phyloP scores from a whole-genome alignment of 805 yeast genomes.

The Torulaspora microellipsoides region DNA sequence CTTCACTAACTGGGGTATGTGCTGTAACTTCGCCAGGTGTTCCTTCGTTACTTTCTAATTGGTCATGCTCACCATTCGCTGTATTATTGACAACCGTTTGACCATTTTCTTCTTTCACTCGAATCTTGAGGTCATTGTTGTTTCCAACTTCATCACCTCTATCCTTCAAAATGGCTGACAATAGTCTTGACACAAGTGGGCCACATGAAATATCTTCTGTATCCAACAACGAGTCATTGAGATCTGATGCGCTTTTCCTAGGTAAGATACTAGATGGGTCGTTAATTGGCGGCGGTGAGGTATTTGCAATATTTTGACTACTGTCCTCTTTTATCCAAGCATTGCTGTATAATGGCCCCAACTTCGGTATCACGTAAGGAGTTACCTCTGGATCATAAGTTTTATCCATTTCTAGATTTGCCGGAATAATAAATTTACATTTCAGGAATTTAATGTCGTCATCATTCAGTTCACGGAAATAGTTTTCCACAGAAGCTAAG shows the following conservation, averaged over 20 bases:
- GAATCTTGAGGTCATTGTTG: slow-evolving; percentile 3
- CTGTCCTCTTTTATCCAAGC: slow-evolving; percentile 83
- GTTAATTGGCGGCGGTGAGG: slow-evolving; percentile 45
- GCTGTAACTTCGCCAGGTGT: slow-evolving; percentile 18
- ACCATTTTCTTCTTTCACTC: slow-evolving; percentile 10
- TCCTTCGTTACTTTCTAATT: slow-evolving; percentile 15
- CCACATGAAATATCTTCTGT: slow-evolving; percentile 81
- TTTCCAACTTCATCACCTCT: slow-evolving; percentile 13
- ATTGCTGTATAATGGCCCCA: slow-evolving; percentile 79
- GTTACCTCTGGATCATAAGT: slow-evolving; percentile 61
- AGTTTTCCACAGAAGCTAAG: slow-evolving; percentile 79
- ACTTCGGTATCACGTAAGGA: slow-evolving; percentile 77
- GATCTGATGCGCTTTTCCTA: slow-evolving; percentile 52
- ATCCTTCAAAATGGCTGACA: slow-evolving; percentile 64
- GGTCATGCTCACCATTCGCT: slow-evolving; percentile 3
- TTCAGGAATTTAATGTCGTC: slow-evolving; percentile 77
- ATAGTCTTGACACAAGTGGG: slow-evolving; percentile 76
- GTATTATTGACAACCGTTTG: not conserved
- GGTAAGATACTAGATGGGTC: slow-evolving; percentile 45
- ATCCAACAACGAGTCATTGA: slow-evolving; percentile 56
- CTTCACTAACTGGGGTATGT: slow-evolving; percentile 22
- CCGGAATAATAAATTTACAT: slow-evolving; percentile 55
- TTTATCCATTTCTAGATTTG: slow-evolving; percentile 34
- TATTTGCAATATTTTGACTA: slow-evolving; percentile 38
- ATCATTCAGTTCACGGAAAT: slow-evolving; percentile 67